phyloP scores from a whole-genome alignment of 2,329 filamentous ascomycete genomes.

The Truncatella angustata region DNA sequence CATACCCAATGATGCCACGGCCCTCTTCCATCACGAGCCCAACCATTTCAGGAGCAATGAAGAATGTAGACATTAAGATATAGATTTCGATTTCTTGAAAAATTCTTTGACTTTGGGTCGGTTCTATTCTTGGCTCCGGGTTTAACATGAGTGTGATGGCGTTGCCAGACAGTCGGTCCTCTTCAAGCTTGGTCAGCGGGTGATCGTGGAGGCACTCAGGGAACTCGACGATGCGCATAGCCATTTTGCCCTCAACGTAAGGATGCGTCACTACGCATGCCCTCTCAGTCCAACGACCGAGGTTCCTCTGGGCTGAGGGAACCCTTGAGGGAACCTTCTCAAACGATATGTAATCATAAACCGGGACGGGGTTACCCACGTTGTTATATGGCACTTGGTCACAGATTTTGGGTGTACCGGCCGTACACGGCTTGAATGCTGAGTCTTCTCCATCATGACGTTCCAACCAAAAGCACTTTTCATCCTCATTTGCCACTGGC shows the following conservation, averaged over 20 bases:
- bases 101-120: too few species aligned
- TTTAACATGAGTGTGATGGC: background rate
- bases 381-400: background rate
- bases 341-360: too few species aligned
- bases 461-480: background rate
- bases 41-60: background rate
- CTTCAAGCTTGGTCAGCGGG: background rate
- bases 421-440: background rate
- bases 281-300: background rate
- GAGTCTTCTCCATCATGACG: background rate
- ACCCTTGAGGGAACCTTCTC: too few species aligned
- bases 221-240: background rate
- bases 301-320: too few species aligned
- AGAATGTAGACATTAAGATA: too few species aligned
- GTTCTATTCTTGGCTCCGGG: background rate
- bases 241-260: background rate
- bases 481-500: background rate
- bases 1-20: background rate
- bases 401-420: background rate
- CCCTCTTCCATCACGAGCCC: background rate
- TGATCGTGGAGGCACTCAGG: background rate
- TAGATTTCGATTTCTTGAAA: too few species aligned
- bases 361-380: background rate
- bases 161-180: background rate
- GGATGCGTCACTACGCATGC: background rate